Evolutionary conservation across 805 yeast genomes (phyloP).

Genomic region (Pichia occidentalis): DNA sequence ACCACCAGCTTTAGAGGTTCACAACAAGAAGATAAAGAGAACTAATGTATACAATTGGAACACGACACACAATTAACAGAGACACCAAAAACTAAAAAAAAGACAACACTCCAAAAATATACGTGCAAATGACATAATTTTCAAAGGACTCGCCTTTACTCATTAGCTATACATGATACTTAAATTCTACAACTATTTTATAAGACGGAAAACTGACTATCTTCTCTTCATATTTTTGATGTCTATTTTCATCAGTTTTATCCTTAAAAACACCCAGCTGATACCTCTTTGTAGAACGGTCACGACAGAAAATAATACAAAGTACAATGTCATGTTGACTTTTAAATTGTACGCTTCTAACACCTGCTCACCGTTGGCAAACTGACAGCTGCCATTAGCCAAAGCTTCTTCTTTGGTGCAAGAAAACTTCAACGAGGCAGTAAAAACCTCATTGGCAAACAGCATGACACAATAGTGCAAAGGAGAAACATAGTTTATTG

Average conservation of each 20-base stretch:
- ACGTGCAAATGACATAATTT: too few relatives aligned
- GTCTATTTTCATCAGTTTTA: constrained; percentile 21
- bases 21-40: too few relatives aligned
- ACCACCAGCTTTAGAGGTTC: too few relatives aligned
- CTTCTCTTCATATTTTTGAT: constrained; percentile 11
- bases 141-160: too few relatives aligned
- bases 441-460: constrained; percentile 54
- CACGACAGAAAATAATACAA: constrained; percentile 35
- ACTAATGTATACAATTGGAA: too few relatives aligned
- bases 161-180: too few relatives aligned
- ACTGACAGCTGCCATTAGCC: constrained; percentile 37
- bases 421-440: constrained; percentile 38
- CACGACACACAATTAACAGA: too few relatives aligned
- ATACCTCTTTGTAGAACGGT: constrained; percentile 36
- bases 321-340: constrained; percentile 31
- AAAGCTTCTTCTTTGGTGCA: constrained; percentile 34
- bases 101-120: too few relatives aligned
- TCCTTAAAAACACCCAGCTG: constrained; percentile 27
- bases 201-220: neutral
- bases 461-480: constrained; percentile 62
- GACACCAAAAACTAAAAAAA: too few relatives aligned
- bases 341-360: constrained; percentile 43
- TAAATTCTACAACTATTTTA: too few relatives aligned
- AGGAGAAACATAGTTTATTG: constrained; percentile 72
- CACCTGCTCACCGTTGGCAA: constrained; percentile 50